Base-by-base conservation (phyloP, 192 early-diverging fungal species). In the Spinellus fusiger region DNA sequence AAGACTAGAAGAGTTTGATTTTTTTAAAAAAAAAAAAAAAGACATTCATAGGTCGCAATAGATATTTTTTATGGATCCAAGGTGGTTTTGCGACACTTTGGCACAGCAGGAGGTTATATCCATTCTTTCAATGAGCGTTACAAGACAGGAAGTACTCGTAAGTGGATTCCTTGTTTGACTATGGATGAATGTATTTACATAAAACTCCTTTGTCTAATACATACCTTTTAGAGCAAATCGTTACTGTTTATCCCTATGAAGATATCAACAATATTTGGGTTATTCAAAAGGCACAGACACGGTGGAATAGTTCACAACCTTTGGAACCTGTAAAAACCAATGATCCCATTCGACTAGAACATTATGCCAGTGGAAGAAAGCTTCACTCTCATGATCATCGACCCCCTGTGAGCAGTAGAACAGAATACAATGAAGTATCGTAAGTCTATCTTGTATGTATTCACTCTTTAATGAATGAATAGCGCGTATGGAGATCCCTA, bases 201-300 rank as follows among this genome's bases (percentile, higher is more conserved):
- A 55, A 27, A 23, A 1, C 33, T 37, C 25, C 20, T 18, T 37
- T 32, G 31, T 4, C n/a, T 15, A 25, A 20, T 48, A 54, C 5
- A 34, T 20, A 32, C 29, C 2, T 44, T n/a, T 73, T 34, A 58
- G 81, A 89, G 68, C 86, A 90, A 62, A 86, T 92, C 73, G 86
- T 91, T 56, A 77, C 90, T 50, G 82, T 84, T 8, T 85, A 89
- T 34, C 93, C 92, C 49, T 78, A 76, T 10, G 80, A 91, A 37
- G 96, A 98, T 71, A 66, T 73, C n/a, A 98, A 98, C 78, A 95
- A 95, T 75, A 66, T 81, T 26, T 98, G 86, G 86, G 71, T 82
- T 7, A 77, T 82, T 54, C 58, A 64, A 4, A 58, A 61, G 23
- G 5, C 25, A 10, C 13, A 44, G 18, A 29, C 54, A 20, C 27